phyloP scores from a whole-genome alignment of 2,329 filamentous ascomycete species.

The Pestalotiopsis sp. region DNA sequence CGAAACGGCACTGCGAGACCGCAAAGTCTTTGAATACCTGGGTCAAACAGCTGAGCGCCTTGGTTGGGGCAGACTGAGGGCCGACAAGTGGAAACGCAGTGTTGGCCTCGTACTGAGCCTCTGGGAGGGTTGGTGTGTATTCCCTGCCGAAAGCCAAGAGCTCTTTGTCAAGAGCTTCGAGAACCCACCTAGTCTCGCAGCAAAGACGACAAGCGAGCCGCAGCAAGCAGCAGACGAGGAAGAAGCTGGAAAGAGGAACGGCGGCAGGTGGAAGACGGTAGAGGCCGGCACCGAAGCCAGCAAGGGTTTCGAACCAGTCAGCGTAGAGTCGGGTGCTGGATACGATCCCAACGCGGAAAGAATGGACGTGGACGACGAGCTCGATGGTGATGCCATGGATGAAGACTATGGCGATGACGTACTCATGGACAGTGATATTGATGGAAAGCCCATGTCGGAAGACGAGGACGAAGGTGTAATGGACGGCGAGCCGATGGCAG shows the following conservation, averaged over 20 bases:
- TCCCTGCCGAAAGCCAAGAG: slow-evolving; percentile 73
- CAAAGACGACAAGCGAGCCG: slow-evolving; percentile 24
- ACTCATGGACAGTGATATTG: slow-evolving; percentile 48
- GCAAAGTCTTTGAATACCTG: slow-evolving; percentile 70
- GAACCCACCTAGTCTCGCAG: slow-evolving; percentile 58
- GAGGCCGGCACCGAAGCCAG: slow-evolving; percentile 35
- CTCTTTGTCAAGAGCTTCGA: slow-evolving; percentile 70
- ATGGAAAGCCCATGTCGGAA: slow-evolving; percentile 41
- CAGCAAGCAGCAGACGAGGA: slow-evolving; percentile 26
- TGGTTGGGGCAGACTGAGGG: slow-evolving; percentile 77
- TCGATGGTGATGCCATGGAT: slow-evolving; percentile 47
- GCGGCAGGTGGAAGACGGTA: slow-evolving; percentile 47
- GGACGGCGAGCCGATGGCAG: slow-evolving; percentile 36
- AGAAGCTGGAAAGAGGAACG: slow-evolving; percentile 18
- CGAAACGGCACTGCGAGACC: slow-evolving; percentile 67
- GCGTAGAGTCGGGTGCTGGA: slow-evolving; percentile 25
- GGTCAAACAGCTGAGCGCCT: slow-evolving; percentile 71
- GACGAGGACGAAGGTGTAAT: slow-evolving; percentile 30
- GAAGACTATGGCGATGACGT: slow-evolving; percentile 45
- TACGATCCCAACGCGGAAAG: slow-evolving; percentile 39
- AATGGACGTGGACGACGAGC: slow-evolving; percentile 45
- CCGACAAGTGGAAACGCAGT: slow-evolving; percentile 83
- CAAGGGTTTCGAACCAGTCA: slow-evolving; percentile 27
- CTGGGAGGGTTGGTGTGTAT: slow-evolving; percentile 73
- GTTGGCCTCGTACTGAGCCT: slow-evolving; percentile 67